A percentile compares a stretch with the other conserved stretches of the same genome.
phyloP scores from a whole-genome alignment of 257 asterid species.

The Capsicum rhomboideum region DNA sequence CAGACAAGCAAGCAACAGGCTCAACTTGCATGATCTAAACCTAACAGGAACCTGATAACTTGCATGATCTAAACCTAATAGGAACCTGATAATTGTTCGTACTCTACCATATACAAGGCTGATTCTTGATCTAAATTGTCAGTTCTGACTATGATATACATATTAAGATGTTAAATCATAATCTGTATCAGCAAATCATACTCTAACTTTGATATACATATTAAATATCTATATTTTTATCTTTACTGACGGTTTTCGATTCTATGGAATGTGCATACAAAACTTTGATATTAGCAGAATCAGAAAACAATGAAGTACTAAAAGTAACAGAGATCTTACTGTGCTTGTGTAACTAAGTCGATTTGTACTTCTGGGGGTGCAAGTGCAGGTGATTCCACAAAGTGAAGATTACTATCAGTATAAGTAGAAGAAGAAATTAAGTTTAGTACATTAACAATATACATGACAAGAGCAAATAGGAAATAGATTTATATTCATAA shows the following conservation, averaged over 20 bases:
- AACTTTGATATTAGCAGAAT: background rate
- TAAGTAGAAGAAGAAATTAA: background rate
- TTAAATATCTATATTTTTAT: background rate
- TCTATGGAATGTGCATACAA: background rate
- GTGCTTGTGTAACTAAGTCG: slow-evolving; percentile 50
- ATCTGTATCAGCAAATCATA: too few species aligned
- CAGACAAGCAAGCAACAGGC: background rate
- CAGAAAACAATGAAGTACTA: too few species aligned
- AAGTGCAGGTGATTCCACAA: slow-evolving; percentile 66
- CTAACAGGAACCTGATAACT: too few species aligned
- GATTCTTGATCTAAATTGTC: background rate
- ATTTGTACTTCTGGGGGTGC: slow-evolving; percentile 66
- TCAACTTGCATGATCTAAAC: too few species aligned
- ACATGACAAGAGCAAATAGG: background rate
- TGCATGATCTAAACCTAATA: background rate
- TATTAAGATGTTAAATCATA: background rate
- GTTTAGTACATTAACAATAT: background rate
- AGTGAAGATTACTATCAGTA: slow-evolving; percentile 55
- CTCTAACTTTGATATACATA: background rate
- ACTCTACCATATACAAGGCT: background rate
- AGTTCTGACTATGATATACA: background rate
- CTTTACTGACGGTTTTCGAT: background rate
- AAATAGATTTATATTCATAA: background rate
- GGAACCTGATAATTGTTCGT: background rate
- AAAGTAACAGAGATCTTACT: slow-evolving; percentile 15